These are phyloP conservation scores for Metschnikowia corniflorae DNA, from an alignment of 805 yeast species.

Conservation along the genomic window DNA sequence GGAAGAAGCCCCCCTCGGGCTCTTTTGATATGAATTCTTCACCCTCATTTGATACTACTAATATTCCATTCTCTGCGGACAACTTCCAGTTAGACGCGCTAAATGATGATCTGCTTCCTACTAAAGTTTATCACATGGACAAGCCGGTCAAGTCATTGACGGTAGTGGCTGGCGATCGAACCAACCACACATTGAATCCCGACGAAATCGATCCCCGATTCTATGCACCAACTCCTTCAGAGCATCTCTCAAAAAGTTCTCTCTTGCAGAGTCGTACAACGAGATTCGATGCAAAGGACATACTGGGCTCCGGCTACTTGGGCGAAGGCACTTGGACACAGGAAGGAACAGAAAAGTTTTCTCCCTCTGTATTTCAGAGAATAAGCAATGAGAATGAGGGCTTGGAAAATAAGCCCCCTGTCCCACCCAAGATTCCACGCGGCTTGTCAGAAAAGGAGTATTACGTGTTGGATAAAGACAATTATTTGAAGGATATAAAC, in stretches of 20 bases:
- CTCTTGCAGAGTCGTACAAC: conserved; percentile 23
- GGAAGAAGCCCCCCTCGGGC: conserved; percentile 19
- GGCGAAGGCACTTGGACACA: conserved; percentile 35
- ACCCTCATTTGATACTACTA: conserved; percentile 15
- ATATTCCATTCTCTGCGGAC: conserved; percentile 43
- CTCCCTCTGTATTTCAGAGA: conserved; percentile 36
- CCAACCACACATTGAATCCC: conserved; percentile 10
- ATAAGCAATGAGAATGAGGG: conserved; percentile 24
- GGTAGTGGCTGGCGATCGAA: conserved; percentile 14
- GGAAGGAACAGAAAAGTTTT: conserved; percentile 20
- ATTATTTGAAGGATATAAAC: conserved; percentile 35
- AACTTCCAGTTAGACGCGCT: conserved; percentile 35
- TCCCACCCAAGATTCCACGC: conserved; percentile 43
- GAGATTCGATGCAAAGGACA: conserved; percentile 24
- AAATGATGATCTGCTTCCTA: conserved; percentile 27
- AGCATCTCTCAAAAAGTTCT: conserved; percentile 28
- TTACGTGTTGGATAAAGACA: conserved; percentile 39
- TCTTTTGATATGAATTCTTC: background rate
- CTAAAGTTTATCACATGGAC: conserved; percentile 35
- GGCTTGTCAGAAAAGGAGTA: conserved; percentile 42
- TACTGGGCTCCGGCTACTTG: conserved; percentile 36
- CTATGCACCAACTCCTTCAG: conserved; percentile 49
- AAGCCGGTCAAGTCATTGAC: conserved; percentile 32
- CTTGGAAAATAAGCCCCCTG: conserved; percentile 33
- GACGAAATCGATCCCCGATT: conserved; percentile 30